Conservation (phyloP, 2,329 filamentous ascomycete genomes). For the Diplodia sapinea region DNA sequence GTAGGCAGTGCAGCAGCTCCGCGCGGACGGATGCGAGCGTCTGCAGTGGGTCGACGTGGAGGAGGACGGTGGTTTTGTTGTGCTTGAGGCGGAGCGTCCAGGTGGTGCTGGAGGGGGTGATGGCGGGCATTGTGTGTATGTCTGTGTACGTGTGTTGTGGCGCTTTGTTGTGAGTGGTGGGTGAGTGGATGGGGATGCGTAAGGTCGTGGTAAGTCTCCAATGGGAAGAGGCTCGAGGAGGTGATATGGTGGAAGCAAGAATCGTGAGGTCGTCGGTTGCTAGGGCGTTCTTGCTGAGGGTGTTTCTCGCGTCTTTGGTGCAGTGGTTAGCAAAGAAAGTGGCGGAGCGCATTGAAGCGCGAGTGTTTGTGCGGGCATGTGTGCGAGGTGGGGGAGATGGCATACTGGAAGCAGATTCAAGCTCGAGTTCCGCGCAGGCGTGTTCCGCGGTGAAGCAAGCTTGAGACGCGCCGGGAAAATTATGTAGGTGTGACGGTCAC, state of each 20-base stretch:
- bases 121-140: constrained; percentile 29
- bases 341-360: neutral
- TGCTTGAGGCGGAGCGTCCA: constrained; percentile 56
- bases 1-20: constrained; percentile 50
- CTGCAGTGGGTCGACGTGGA: constrained; percentile 53
- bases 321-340: neutral
- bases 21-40: constrained; percentile 50
- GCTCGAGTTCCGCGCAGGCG: neutral
- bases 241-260: neutral
- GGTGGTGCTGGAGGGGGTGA: constrained; percentile 39
- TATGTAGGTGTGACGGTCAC: neutral
- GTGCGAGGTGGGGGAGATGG: neutral
- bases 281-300: neutral
- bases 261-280: neutral
- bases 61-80: constrained; percentile 53
- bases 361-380: neutral
- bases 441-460: neutral
- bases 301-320: neutral
- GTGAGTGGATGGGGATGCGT: neutral
- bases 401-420: neutral
- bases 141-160: neutral
- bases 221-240: neutral
- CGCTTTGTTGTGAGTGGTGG: neutral
- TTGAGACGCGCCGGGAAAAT: neutral
- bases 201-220: neutral